phyloP scores from a whole-genome alignment of 148 eudicot genomes.

The Rhododendron griersonianum region DNA sequence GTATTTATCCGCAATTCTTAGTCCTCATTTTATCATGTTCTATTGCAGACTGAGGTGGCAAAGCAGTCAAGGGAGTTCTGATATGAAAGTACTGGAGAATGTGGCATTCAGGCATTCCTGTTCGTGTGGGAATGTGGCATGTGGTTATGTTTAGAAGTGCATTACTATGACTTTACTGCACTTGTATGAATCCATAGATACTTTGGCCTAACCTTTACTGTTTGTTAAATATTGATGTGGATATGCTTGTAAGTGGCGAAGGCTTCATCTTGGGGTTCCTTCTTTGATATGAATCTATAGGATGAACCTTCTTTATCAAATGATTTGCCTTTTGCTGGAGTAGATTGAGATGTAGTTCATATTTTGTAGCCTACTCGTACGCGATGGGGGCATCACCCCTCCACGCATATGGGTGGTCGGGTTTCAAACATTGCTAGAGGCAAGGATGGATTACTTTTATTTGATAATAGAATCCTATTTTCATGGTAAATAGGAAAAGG shows the following conservation, averaged over 20 bases:
- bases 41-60: conserved; percentile 20
- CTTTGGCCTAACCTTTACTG: not conserved
- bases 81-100: not conserved
- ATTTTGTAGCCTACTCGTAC: not conserved
- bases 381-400: not conserved
- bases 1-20: not conserved
- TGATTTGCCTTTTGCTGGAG: not conserved
- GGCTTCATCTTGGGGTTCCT: not conserved
- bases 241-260: not conserved
- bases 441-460: not conserved
- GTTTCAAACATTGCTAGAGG: not conserved
- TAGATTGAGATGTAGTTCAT: not conserved
- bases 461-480: not conserved
- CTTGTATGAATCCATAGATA: not conserved
- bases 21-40: not conserved
- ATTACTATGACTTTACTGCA: not conserved
- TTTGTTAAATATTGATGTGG: not conserved
- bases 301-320: not conserved
- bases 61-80: conserved; percentile 15
- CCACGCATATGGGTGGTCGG: not conserved
- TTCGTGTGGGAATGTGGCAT: not conserved
- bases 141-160: not conserved
- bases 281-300: not conserved
- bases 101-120: not conserved
- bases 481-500: not conserved